Evolutionary conservation across 352 stramenopile species (phyloP).

Genomic region (Phytophthora sp.): DNA sequence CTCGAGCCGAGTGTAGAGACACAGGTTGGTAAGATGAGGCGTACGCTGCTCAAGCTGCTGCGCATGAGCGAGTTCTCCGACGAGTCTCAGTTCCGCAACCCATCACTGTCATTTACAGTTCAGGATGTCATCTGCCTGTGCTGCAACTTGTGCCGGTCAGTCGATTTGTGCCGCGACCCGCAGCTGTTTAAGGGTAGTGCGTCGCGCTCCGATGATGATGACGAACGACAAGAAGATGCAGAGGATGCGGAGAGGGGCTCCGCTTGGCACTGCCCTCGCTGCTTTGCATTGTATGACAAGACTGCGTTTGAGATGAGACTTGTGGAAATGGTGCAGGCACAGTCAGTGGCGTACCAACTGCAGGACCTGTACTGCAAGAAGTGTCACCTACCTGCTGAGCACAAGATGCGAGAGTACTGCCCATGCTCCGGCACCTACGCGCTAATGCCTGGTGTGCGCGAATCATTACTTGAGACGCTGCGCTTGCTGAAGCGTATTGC

Average conservation of each 20-base stretch:
- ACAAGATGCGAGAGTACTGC: slow-evolving; percentile 85
- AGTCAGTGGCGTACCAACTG: slow-evolving; percentile 93
- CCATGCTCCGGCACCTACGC: slow-evolving; percentile 76
- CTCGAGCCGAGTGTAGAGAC: slow-evolving; percentile 93
- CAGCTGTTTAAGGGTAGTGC: slow-evolving; percentile 87
- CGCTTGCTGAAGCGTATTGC: slow-evolving; percentile 69
- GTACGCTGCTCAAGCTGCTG: slow-evolving; percentile 90
- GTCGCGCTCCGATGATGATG: slow-evolving; percentile 22
- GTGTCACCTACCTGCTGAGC: slow-evolving; percentile 72
- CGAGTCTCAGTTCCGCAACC: slow-evolving; percentile 93
- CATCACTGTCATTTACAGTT: slow-evolving; percentile 95
- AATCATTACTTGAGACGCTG: slow-evolving; percentile 63
- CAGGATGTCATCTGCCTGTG: slow-evolving; percentile 96
- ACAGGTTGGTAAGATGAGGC: slow-evolving; percentile 92
- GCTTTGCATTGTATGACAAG: slow-evolving; percentile 91
- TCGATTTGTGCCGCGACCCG: slow-evolving; percentile 97
- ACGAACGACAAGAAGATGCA: slow-evolving; percentile 28
- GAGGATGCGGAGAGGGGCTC: slow-evolving; percentile 19
- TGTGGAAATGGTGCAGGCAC: slow-evolving; percentile 88
- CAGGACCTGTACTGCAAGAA: slow-evolving; percentile 90
- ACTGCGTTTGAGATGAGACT: slow-evolving; percentile 91
- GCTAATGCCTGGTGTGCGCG: slow-evolving; percentile 35
- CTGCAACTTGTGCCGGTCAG: slow-evolving; percentile 95
- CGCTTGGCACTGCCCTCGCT: slow-evolving; percentile 93
- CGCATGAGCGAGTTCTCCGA: slow-evolving; percentile 77